Evolutionary conservation across 352 stramenopile species (phyloP).

Genomic region (Phytophthora pistaciae): DNA sequence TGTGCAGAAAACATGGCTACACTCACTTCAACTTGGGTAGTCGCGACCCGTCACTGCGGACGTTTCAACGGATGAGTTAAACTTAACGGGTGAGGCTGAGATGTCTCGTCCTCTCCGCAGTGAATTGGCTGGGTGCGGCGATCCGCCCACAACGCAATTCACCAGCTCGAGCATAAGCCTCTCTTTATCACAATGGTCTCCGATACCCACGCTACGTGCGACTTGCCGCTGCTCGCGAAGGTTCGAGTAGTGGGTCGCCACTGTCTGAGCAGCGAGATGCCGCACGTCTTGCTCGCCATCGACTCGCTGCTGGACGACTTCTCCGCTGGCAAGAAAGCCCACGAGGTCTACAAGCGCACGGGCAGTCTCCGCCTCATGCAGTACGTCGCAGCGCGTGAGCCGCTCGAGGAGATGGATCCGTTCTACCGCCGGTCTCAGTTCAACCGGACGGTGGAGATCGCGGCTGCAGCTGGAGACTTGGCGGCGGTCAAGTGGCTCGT

Average conservation of each 20-base stretch:
- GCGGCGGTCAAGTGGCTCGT: conserved; percentile 30
- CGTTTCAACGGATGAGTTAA: conserved; percentile 15
- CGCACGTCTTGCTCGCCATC: conserved; percentile 28
- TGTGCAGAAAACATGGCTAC: conserved; percentile 13
- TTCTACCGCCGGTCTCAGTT: conserved; percentile 36
- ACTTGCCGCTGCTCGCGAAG: conserved; percentile 30
- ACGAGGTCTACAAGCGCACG: conserved; percentile 32
- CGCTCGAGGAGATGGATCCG: conserved; percentile 26
- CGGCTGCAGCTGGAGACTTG: conserved; percentile 30
- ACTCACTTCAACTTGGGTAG: conserved; percentile 20
- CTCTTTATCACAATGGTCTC: conserved; percentile 20
- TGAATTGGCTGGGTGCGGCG: background rate
- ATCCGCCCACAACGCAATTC: conserved; percentile 33
- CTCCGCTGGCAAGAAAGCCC: conserved; percentile 18
- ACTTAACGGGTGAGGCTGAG: conserved; percentile 17
- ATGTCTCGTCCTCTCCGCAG: background rate
- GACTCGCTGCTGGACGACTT: conserved; percentile 37
- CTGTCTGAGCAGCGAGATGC: conserved; percentile 25
- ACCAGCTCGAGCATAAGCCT: conserved; percentile 13
- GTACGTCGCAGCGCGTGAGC: conserved; percentile 37
- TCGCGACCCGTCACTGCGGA: conserved; percentile 2
- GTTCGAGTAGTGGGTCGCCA: conserved; percentile 23
- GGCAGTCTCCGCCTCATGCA: conserved; percentile 36
- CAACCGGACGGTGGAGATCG: conserved; percentile 27
- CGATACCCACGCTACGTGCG: conserved; percentile 6